Base-by-base conservation (phyloP, 73 alveolate species). In the Paramecium bursaria region DNA sequence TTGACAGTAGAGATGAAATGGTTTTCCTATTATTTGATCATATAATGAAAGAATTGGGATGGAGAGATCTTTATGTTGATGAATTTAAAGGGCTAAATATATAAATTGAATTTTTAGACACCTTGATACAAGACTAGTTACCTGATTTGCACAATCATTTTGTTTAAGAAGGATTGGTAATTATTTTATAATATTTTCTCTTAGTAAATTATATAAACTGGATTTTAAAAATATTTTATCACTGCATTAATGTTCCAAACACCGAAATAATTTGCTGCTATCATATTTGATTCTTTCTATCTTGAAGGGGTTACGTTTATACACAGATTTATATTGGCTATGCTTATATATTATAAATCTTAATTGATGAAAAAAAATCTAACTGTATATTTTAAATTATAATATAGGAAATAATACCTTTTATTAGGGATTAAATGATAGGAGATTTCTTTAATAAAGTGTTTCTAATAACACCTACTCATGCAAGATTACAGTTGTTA, bases 91-190 rank as follows among this genome's bases (percentile, higher is more conserved):
- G 50, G 17, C 33, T 57, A 15, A 57, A 50, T 19, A 30, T 57
- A 23, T 30, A 30, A 27, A 30, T 27, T 30, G 76, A 57, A n/a
- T 27, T 57, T 6, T 42, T 57, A 5, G 76, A 57, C 13, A 30
- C 27, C 5, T 30, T 57, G 76, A 57, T 57, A 50, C 26, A 30
- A 23, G 33, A 57, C 21, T 30, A 57, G 49, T 23, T 57, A 57
- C 76, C 76, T 27, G 76, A 57, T 23, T 57, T 57, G 33, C 76
- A 57, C n/a, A 57, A 27, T 19, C 76, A 57, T 15, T 57, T 57
- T 42, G 27, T 30, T 30, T 27, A 57, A n/a, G 76, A 57, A 57
- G 76, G 76, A 50, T 30, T 57, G 27, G 76, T 57, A 57, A 57
- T 30, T 48, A 57, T 57, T 30, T 30, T 30, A 23, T 27, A 19